phyloP scores from a whole-genome alignment of 192 early-diverging fungal species.

The Dissophora ornata region DNA sequence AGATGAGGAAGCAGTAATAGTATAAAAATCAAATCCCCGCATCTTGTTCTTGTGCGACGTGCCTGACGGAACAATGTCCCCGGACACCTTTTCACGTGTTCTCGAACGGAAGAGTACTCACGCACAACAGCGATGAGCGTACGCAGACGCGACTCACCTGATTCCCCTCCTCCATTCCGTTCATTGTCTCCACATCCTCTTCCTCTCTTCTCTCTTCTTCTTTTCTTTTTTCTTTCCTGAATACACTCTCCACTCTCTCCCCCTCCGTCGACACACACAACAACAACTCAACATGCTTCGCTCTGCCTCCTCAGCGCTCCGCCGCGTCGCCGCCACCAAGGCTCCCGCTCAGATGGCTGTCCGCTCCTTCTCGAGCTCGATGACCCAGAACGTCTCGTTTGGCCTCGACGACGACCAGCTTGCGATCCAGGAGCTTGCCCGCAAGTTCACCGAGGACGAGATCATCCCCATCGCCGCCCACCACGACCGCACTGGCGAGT shows the following conservation, averaged over 20 bases:
- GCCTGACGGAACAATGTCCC: too few species aligned
- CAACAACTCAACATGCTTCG: slow-evolving; percentile 43
- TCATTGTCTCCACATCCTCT: background rate
- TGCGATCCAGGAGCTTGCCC: slow-evolving; percentile 88
- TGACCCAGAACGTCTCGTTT: slow-evolving; percentile 61
- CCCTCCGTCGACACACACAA: background rate
- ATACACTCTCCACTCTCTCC: background rate
- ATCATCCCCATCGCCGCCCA: slow-evolving; percentile 93
- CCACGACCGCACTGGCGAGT: slow-evolving; percentile 94
- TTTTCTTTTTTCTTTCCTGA: slow-evolving; percentile 1
- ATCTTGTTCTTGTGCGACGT: too few species aligned
- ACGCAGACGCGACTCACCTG: too few species aligned
- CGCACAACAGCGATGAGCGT: too few species aligned
- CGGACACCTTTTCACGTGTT: background rate
- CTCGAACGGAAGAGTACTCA: too few species aligned
- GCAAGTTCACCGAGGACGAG: slow-evolving; percentile 89
- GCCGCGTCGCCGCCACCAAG: slow-evolving; percentile 30
- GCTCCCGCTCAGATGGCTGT: slow-evolving; percentile 37
- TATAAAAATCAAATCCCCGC: background rate
- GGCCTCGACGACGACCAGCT: slow-evolving; percentile 85
- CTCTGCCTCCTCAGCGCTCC: slow-evolving; percentile 37
- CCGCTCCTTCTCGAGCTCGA: slow-evolving; percentile 47
- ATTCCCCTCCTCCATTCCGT: background rate
- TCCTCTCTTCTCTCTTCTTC: slow-evolving; percentile 7
- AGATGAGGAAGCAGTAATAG: background rate